A percentile compares a stretch with the other conserved stretches of the same genome.
phyloP scores from a whole-genome alignment of 257 asterid genomes.

The Haberlea rhodopensis region DNA sequence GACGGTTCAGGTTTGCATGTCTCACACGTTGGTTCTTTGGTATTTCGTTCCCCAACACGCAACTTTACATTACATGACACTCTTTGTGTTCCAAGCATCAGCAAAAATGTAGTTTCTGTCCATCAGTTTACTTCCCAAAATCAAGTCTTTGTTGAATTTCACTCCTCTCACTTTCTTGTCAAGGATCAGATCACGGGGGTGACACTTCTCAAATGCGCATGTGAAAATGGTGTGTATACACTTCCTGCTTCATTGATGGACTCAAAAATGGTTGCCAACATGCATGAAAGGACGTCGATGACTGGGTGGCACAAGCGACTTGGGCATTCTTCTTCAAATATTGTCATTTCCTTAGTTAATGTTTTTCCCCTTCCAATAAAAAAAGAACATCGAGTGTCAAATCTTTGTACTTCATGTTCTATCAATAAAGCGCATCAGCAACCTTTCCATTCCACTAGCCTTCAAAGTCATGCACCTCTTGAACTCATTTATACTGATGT shows the following conservation, averaged over 20 bases:
- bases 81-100: slow-evolving; percentile 4
- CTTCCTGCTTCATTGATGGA: neutral
- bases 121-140: slow-evolving; percentile 7
- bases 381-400: too few species aligned
- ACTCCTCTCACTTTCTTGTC: slow-evolving; percentile 1
- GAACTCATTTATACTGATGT: neutral
- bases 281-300: too few species aligned
- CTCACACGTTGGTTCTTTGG: too few species aligned
- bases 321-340: slow-evolving; percentile 1
- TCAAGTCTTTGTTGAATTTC: slow-evolving; percentile 16
- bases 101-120: slow-evolving; percentile 14
- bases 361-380: neutral
- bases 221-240: slow-evolving; percentile 16
- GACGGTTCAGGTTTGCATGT: too few species aligned
- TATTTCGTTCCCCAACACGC: neutral
- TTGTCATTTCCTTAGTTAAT: neutral
- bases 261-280: neutral
- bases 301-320: slow-evolving; percentile 21
- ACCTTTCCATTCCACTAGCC: too few species aligned
- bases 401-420: too few species aligned
- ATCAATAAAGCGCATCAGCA: too few species aligned
- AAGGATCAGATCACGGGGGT: slow-evolving; percentile 12
- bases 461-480: too few species aligned
- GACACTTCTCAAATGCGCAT: slow-evolving; percentile 4
- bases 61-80: slow-evolving; percentile 8